Percentiles rank a stretch among this genome's conserved stretches.
Evolutionary conservation across 495 filamentous ascomycete genomes (phyloP).

Genomic region (Talaromyces nanjingensis): DNA sequence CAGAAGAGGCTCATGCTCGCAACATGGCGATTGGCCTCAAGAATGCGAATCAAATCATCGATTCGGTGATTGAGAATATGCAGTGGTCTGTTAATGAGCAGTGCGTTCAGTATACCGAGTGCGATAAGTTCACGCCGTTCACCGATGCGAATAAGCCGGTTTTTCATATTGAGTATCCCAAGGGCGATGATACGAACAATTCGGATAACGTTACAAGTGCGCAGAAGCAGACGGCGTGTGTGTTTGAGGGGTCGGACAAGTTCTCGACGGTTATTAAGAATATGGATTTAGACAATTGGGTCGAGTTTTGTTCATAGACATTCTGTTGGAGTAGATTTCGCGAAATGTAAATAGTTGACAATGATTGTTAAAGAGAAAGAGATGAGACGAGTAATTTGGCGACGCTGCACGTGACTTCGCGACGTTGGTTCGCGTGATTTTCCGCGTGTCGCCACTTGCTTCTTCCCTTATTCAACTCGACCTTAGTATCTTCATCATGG

Average conservation of each 20-base stretch:
- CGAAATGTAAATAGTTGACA: not conserved
- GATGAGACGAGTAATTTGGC: not conserved
- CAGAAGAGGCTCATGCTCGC: constrained; percentile 38
- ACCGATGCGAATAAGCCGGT: constrained; percentile 56
- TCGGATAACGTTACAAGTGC: constrained; percentile 22
- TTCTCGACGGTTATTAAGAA: constrained; percentile 63
- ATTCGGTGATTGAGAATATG: constrained; percentile 45
- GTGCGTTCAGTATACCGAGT: constrained; percentile 55
- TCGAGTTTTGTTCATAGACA: constrained; percentile 35
- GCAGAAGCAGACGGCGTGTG: constrained; percentile 27
- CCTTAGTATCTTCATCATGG: not conserved
- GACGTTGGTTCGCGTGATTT: not conserved
- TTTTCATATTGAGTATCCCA: constrained; percentile 67
- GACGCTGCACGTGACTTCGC: not conserved
- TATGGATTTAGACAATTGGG: constrained; percentile 54
- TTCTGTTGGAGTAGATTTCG: not conserved
- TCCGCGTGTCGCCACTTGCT: constrained; percentile 1
- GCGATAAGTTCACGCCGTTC: constrained; percentile 49
- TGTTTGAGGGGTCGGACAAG: constrained; percentile 26
- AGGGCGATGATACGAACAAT: constrained; percentile 33
- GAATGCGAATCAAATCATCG: constrained; percentile 56
- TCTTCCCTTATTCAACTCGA: not conserved
- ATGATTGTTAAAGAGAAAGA: not conserved
- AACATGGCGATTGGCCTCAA: constrained; percentile 56
- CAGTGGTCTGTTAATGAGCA: constrained; percentile 71